Evolutionary conservation across 2,329 filamentous ascomycete species (phyloP).

Genomic region (Fusarium sp.): DNA sequence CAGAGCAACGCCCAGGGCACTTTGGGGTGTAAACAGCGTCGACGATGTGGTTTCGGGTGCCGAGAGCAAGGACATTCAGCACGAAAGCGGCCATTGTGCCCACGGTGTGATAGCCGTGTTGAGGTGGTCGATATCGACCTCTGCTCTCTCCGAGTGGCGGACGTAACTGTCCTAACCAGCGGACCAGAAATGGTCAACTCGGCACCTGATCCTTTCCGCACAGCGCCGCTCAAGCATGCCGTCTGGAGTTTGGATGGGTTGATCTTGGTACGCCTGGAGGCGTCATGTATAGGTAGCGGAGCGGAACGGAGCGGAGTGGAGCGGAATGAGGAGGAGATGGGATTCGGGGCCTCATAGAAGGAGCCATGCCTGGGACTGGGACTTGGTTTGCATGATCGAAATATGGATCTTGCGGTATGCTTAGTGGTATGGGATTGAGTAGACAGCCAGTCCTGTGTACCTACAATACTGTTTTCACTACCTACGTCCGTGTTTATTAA

Average conservation of each 20-base stretch:
- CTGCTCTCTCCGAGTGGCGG: slow-evolving; percentile 41
- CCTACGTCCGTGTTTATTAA: not conserved
- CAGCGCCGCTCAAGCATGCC: slow-evolving; percentile 28
- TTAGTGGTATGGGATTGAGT: slow-evolving; percentile 34
- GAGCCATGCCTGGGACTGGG: slow-evolving; percentile 24
- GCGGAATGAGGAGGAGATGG: slow-evolving; percentile 9
- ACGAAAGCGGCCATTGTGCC: slow-evolving; percentile 38
- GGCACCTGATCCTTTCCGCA: slow-evolving; percentile 30
- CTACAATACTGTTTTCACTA: slow-evolving; percentile 6
- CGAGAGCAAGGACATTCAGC: slow-evolving; percentile 34
- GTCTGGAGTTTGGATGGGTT: slow-evolving; percentile 37
- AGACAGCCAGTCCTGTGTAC: slow-evolving; percentile 35
- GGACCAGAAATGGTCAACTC: slow-evolving; percentile 47
- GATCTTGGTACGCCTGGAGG: slow-evolving; percentile 22
- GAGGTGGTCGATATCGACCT: slow-evolving; percentile 37
- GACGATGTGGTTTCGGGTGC: slow-evolving; percentile 28
- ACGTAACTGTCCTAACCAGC: slow-evolving; percentile 44
- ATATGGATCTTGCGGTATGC: slow-evolving; percentile 40
- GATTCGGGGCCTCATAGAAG: slow-evolving; percentile 28
- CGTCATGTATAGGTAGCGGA: slow-evolving; percentile 37
- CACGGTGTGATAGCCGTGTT: slow-evolving; percentile 50
- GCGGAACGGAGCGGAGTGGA: not conserved
- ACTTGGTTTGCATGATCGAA: slow-evolving; percentile 30
- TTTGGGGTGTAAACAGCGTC: slow-evolving; percentile 29
- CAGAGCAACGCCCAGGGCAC: slow-evolving; percentile 30